Evolutionary conservation across 768 basidiomycete genomes (phyloP).

Genomic region (Sarcodon sp.): DNA sequence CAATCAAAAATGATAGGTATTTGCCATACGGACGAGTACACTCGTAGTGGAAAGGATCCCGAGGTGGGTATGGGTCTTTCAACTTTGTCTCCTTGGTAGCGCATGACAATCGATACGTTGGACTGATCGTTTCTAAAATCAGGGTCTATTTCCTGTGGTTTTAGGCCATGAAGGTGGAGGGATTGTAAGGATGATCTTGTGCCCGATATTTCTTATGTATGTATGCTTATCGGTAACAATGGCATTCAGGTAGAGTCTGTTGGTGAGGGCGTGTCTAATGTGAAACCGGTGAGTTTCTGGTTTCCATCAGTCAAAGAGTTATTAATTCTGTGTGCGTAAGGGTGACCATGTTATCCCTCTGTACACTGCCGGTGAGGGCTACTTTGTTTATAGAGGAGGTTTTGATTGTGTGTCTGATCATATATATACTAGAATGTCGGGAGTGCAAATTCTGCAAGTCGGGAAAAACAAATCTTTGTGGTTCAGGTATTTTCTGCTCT

Average conservation of each 20-base stretch:
- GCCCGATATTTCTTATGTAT: background rate
- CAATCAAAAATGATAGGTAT: conserved; percentile 38
- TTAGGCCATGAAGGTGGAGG: conserved; percentile 94
- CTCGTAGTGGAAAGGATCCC: conserved; percentile 89
- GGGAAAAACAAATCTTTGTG: conserved; percentile 98
- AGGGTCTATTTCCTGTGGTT: conserved; percentile 88
- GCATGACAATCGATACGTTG: conserved; percentile 1
- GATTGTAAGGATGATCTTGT: conserved; percentile 39
- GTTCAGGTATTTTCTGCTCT: conserved; percentile 44
- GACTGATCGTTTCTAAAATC: conserved; percentile 6
- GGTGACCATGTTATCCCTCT: conserved; percentile 98
- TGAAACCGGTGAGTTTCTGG: conserved; percentile 32
- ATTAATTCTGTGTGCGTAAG: conserved; percentile 12
- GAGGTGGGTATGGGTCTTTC: conserved; percentile 41
- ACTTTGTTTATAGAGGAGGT: too few species aligned
- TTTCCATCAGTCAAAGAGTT: background rate
- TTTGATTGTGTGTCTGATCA: background rate
- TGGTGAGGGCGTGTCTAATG: conserved; percentile 86
- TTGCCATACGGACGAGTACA: conserved; percentile 98
- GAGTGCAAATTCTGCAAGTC: conserved; percentile 99
- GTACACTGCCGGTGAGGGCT: conserved; percentile 69
- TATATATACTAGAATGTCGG: conserved; percentile 45
- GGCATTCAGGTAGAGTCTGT: conserved; percentile 79
- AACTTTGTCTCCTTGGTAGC: conserved; percentile 4
- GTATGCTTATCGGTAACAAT: conserved; percentile 2